Conservation (phyloP, 441 rosid genomes). For the Eutrema salsugineum region DNA sequence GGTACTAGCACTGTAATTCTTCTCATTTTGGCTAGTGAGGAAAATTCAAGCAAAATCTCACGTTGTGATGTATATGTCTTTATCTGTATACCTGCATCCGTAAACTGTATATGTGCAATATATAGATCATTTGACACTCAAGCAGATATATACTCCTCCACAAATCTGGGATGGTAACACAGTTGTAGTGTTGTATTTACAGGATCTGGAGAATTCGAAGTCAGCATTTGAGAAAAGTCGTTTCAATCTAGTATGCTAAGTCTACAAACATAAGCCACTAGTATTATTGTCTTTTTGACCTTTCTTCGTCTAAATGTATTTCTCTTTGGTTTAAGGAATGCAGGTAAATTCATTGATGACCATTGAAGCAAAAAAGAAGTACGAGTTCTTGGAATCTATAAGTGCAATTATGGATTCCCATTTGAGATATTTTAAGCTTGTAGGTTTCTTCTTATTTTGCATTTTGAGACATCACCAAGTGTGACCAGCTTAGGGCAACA, state of each 20-base stretch:
- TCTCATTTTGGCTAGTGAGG: background rate
- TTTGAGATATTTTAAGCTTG: constrained; percentile 85
- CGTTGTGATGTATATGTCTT: background rate
- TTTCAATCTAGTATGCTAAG: constrained; percentile 72
- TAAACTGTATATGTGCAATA: background rate
- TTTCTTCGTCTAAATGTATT: constrained; percentile 27
- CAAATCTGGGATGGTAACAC: background rate
- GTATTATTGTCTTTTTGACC: background rate
- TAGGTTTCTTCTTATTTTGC: constrained; percentile 24
- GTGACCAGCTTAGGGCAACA: background rate
- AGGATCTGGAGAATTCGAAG: constrained; percentile 87
- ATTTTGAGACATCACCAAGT: constrained; percentile 4
- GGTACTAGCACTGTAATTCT: constrained; percentile 39
- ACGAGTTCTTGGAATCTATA: constrained; percentile 84
- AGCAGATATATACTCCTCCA: background rate
- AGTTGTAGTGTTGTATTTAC: constrained; percentile 23
- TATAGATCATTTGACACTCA: background rate
- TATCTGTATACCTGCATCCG: too few species aligned
- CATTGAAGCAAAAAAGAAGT: constrained; percentile 83
- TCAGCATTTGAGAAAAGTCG: constrained; percentile 86
- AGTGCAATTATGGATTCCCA: constrained; percentile 93
- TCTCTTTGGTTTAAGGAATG: constrained; percentile 55
- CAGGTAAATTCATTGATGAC: constrained; percentile 81
- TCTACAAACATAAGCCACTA: constrained; percentile 10
- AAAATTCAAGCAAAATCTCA: background rate